These are phyloP conservation scores for Asterella californica DNA, from an alignment of 225 moss, liverwort and hornwort genomes.

Conservation along the genomic window DNA sequence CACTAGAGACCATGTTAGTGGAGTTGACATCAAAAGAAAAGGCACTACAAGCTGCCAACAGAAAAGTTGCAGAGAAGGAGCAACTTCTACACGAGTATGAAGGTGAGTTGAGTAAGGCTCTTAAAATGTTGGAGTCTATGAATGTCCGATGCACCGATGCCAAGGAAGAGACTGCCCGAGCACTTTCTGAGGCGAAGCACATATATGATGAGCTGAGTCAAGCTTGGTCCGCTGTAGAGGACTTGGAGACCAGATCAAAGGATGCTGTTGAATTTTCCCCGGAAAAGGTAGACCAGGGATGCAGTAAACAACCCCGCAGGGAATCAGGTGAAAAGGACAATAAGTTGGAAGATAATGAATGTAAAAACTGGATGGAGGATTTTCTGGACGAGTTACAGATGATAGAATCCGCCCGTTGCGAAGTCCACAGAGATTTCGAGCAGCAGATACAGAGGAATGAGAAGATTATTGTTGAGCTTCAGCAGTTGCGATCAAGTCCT, in stretches of 20 bases:
- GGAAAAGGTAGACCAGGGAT: background rate
- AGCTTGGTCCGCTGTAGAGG: slow-evolving; percentile 31
- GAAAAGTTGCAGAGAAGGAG: slow-evolving; percentile 37
- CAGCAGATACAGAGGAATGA: slow-evolving; percentile 31
- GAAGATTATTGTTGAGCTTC: slow-evolving; percentile 29
- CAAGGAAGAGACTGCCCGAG: slow-evolving; percentile 37
- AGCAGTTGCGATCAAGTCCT: slow-evolving; percentile 10
- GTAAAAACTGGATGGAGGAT: slow-evolving; percentile 18
- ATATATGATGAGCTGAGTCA: slow-evolving; percentile 33
- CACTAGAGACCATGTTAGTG: slow-evolving; percentile 25
- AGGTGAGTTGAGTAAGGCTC: slow-evolving; percentile 28
- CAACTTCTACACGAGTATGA: slow-evolving; percentile 30
- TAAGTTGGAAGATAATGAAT: slow-evolving; percentile 16
- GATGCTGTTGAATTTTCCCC: background rate
- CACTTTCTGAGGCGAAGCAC: slow-evolving; percentile 26
- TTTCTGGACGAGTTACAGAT: slow-evolving; percentile 25
- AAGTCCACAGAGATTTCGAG: slow-evolving; percentile 22
- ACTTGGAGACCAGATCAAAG: slow-evolving; percentile 16
- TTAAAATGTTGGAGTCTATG: slow-evolving; percentile 34
- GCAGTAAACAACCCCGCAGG: background rate
- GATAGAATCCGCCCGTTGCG: slow-evolving; percentile 25
- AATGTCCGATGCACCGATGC: slow-evolving; percentile 30
- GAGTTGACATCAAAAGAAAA: slow-evolving; percentile 35
- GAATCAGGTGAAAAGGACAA: background rate
- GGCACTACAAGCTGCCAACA: slow-evolving; percentile 27